A percentile compares a stretch with the other conserved stretches of the same genome.
Evolutionary conservation across 805 yeast genomes (phyloP).

Genomic region (Saccharomycopsis lassenensis): DNA sequence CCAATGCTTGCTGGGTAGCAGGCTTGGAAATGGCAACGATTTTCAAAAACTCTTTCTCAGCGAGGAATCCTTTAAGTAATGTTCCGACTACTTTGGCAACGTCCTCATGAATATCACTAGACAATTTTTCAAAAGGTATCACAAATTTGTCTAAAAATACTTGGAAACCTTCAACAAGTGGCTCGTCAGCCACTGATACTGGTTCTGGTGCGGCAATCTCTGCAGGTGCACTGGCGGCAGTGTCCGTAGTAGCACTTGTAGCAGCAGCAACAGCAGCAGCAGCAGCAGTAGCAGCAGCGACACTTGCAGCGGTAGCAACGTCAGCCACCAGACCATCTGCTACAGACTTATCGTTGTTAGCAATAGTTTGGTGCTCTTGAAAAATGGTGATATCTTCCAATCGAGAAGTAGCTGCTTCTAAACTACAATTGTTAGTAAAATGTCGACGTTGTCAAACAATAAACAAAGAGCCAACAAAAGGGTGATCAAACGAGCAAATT

Average conservation of each 20-base stretch:
- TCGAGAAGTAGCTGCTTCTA: slow-evolving; percentile 90
- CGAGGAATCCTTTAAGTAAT: slow-evolving; percentile 43
- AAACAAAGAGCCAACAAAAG: background rate
- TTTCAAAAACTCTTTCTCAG: slow-evolving; percentile 47
- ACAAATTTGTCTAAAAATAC: slow-evolving; percentile 40
- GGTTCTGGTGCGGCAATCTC: no score
- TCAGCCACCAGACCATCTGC: slow-evolving; percentile 20
- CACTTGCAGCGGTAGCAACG: slow-evolving; percentile 4
- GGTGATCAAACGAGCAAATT: background rate
- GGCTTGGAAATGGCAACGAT: slow-evolving; percentile 52
- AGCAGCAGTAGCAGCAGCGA: background rate
- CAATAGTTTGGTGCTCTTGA: slow-evolving; percentile 48
- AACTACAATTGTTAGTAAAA: slow-evolving; percentile 29
- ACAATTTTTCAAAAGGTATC: slow-evolving; percentile 46
- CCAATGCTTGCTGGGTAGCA: slow-evolving; percentile 43
- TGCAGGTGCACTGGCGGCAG: no score
- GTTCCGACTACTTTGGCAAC: slow-evolving; percentile 45
- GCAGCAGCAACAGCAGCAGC: slow-evolving; percentile 18
- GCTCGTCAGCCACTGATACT: slow-evolving; percentile 20
- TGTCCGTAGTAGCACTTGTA: slow-evolving; percentile 16
- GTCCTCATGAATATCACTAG: slow-evolving; percentile 43
- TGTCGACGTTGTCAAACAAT: background rate
- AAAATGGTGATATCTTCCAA: slow-evolving; percentile 78
- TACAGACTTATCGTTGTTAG: background rate
- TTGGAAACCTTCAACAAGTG: slow-evolving; percentile 43